Evolutionary conservation across 2,329 filamentous ascomycete genomes (phyloP).

Genomic region (Ustulina deusta): DNA sequence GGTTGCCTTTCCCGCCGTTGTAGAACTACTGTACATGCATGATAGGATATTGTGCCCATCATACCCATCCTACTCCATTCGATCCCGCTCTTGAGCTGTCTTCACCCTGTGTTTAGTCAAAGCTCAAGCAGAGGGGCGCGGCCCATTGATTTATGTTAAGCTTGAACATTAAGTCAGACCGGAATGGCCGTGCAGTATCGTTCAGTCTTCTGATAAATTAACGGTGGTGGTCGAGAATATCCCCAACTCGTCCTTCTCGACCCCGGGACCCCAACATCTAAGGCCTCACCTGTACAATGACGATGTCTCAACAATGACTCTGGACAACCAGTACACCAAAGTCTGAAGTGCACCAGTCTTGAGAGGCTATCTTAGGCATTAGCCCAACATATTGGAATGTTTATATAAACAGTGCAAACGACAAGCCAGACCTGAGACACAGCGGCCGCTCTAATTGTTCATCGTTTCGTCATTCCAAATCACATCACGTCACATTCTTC

Average conservation of each 20-base stretch:
- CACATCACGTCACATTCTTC: slow-evolving; percentile 10
- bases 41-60: slow-evolving; percentile 24
- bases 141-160: neutral
- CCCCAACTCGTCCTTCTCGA: neutral
- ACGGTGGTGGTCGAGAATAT: slow-evolving; percentile 2
- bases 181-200: neutral
- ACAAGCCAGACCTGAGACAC: slow-evolving; percentile 2
- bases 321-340: neutral
- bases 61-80: slow-evolving; percentile 25
- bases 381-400: slow-evolving; percentile 12
- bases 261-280: slow-evolving; percentile 8
- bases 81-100: slow-evolving; percentile 20
- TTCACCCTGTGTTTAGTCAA: slow-evolving; percentile 20
- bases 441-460: neutral
- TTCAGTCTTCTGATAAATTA: slow-evolving; percentile 26
- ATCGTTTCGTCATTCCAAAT: slow-evolving; percentile 6
- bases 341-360: neutral
- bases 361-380: slow-evolving; percentile 1
- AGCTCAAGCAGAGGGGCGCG: slow-evolving; percentile 14
- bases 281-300: slow-evolving; percentile 24
- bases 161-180: neutral
- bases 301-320: slow-evolving; percentile 17
- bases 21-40: slow-evolving; percentile 18
- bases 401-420: neutral
- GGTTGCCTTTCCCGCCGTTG: slow-evolving; percentile 17